Conservation (phyloP, 495 filamentous ascomycete genomes). For the Glutinoglossum americanum region DNA sequence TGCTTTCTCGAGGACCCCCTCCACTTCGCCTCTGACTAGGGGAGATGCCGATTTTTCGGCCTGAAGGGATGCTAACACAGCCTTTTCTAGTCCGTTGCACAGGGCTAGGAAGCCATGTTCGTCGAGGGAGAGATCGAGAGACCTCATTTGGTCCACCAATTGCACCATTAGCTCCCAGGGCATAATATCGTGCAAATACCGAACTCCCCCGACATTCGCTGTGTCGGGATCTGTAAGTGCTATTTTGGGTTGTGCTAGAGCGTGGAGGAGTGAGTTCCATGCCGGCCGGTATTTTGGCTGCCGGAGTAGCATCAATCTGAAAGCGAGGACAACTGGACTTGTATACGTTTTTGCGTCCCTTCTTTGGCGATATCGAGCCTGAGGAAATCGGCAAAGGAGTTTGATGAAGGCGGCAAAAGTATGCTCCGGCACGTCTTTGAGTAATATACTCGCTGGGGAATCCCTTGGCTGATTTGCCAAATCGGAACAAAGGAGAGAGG, state of each 20-base stretch:
- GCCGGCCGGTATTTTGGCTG: conserved; percentile 16
- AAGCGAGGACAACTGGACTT: conserved; percentile 22
- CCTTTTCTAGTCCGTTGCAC: background rate
- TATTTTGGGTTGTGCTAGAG: background rate
- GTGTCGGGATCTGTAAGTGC: background rate
- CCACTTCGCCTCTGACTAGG: background rate
- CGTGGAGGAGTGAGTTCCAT: conserved; percentile 19
- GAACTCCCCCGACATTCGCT: background rate
- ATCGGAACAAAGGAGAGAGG: background rate
- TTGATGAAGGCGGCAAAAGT: conserved; percentile 31
- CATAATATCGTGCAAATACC: background rate
- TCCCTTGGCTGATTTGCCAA: background rate
- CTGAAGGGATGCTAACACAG: background rate
- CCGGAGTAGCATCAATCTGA: conserved; percentile 19
- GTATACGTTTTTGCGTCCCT: conserved; percentile 6
- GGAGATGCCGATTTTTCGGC: background rate
- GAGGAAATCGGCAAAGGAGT: conserved; percentile 10
- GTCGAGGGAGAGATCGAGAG: background rate
- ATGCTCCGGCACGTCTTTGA: conserved; percentile 15
- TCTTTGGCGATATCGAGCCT: background rate
- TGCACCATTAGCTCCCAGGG: conserved; percentile 2
- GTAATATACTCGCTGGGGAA: background rate
- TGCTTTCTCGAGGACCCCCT: background rate
- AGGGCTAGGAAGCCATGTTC: background rate
- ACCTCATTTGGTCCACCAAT: background rate